Conservation (phyloP, 768 basidiomycete species). For the Lactarius quietus region DNA sequence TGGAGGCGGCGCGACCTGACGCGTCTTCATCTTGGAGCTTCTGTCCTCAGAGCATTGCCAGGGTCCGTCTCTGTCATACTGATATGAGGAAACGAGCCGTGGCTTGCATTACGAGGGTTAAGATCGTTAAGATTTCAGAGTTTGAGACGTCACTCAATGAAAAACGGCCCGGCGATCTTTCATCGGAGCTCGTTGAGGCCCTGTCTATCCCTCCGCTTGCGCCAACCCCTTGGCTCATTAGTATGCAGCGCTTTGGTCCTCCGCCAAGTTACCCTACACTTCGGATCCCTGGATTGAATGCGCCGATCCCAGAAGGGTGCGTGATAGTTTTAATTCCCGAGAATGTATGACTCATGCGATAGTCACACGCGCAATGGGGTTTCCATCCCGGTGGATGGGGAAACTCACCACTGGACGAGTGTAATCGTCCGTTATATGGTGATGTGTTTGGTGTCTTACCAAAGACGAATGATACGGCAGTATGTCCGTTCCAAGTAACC, state of each 20-base stretch:
- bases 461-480: constrained; percentile 69
- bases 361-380: constrained; percentile 86
- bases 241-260: constrained; percentile 98
- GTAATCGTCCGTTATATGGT: constrained; percentile 95
- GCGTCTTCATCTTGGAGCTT: too few species aligned
- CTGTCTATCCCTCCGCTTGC: constrained; percentile 97
- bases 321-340: constrained; percentile 31
- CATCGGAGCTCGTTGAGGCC: constrained; percentile 97
- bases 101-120: constrained; percentile 99
- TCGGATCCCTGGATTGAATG: constrained; percentile 91
- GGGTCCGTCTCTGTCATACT: too few species aligned
- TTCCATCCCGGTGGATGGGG: constrained; percentile 99
- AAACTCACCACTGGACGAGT: constrained; percentile 97
- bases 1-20: too few species aligned
- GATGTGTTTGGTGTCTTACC: constrained; percentile 96
- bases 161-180: constrained; percentile 94
- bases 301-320: constrained; percentile 95
- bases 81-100: too few species aligned
- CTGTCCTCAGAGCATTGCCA: too few species aligned
- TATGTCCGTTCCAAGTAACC: constrained; percentile 38
- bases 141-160: constrained; percentile 97
- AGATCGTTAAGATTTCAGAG: too few species aligned
- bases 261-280: constrained; percentile 97
- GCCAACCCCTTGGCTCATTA: constrained; percentile 99
- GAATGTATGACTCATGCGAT: constrained; percentile 15